Base-by-base conservation (phyloP, 176 grass and related monocot species). In the Ananas comosus region DNA sequence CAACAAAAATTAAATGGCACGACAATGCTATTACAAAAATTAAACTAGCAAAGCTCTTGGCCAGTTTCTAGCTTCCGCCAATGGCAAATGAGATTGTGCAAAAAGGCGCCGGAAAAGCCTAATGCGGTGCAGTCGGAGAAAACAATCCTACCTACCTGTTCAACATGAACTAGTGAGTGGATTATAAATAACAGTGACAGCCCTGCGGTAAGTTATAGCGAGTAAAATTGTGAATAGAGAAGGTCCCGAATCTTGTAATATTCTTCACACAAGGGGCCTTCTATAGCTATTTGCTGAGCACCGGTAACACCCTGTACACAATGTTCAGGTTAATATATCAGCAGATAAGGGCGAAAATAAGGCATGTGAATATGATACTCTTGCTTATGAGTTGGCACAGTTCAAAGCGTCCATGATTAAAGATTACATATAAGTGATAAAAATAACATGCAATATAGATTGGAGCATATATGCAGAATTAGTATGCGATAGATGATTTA, bases 241-340 rank as follows among this genome's bases (percentile, higher is more conserved):
- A 80, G 88, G 68, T 89, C 83, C 23, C 86, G 87, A 54, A 96
- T 87, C 81, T 89, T 91, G 76, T 89, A 91, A 67, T 89, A 96
- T 69, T 96, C 92, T 79, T 87, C 88, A 10, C 88, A 89, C 25
- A 96, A 70, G 17, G 92, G 92, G 2, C 86, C 92, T 78, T 96
- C 88, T 10, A 96, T 89, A 50, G 91, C 81, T 68, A 96, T 85
- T 76, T 96, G 88, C 82, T 89, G 92, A 68, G 83, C 51, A 48
- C 92, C 88, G 5, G 76, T 80, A 47, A 80, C 66, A 9, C 86
- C 92, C 92, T 96, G 73, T 28, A 80, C 8, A 21, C 56, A 22
- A 61, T 4, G 4, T 42, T 22, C 56, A 61, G 56, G 2, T 61
- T 18, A 18, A 19, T 61, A 18, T 18, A 10, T 9, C 19, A 59